phyloP scores from a whole-genome alignment of 2,329 filamentous ascomycete species.

The Claviceps sorghi region DNA sequence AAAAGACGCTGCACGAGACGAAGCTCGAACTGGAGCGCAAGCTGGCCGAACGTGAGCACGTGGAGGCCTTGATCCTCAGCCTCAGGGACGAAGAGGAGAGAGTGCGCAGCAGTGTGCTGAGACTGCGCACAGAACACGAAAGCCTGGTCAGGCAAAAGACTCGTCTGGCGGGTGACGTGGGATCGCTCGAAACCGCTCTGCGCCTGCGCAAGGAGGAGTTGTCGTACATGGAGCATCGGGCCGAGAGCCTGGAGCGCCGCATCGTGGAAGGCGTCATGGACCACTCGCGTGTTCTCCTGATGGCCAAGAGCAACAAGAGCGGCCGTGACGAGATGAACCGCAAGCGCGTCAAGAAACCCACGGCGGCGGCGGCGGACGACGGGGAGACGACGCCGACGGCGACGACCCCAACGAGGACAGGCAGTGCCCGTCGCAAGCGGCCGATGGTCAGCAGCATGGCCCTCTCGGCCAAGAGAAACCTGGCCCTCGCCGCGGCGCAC shows the following conservation, averaged over 20 bases:
- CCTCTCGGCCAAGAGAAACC: conserved; percentile 36
- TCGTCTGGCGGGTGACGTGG: conserved; percentile 69
- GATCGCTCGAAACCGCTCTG: conserved; percentile 79
- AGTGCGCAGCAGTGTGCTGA: conserved; percentile 39
- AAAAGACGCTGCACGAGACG: conserved; percentile 67
- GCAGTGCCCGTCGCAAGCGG: conserved; percentile 10
- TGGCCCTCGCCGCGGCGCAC: conserved; percentile 26
- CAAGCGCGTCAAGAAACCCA: conserved; percentile 35
- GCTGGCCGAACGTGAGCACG: conserved; percentile 47
- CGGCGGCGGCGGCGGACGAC: conserved; percentile 10
- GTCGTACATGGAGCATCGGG: conserved; percentile 75
- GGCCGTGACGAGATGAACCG: conserved; percentile 41
- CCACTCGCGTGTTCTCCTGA: conserved; percentile 80
- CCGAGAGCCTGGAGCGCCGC: conserved; percentile 76
- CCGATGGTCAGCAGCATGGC: conserved; percentile 38
- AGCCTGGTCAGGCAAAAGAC: conserved; percentile 64
- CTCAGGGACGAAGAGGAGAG: conserved; percentile 38
- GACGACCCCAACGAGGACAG: not conserved
- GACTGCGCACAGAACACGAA: conserved; percentile 56
- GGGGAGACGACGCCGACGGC: not conserved
- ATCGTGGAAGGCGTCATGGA: conserved; percentile 94
- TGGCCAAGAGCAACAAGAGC: conserved; percentile 46
- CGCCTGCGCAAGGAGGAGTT: conserved; percentile 82
- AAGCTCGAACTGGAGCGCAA: conserved; percentile 68
- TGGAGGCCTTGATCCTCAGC: conserved; percentile 39